phyloP scores from a whole-genome alignment of 2,329 filamentous ascomycete genomes.

The Ascochyta viciae-villosae region DNA sequence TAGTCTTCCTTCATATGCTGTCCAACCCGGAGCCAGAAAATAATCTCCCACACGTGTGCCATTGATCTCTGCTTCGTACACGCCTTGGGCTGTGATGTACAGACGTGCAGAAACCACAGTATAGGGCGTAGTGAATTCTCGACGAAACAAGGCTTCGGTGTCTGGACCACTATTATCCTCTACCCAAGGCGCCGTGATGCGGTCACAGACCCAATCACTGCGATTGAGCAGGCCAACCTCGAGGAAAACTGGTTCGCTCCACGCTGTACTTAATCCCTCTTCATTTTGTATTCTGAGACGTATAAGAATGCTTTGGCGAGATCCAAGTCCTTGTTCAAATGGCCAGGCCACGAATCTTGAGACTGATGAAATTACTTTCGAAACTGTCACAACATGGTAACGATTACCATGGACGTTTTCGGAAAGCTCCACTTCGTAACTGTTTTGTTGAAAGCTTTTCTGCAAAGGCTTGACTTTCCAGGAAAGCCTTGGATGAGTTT shows the following conservation, averaged over 20 bases:
- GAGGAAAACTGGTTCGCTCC: background rate
- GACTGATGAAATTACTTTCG: too few relatives aligned
- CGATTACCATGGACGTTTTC: background rate
- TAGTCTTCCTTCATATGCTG: background rate
- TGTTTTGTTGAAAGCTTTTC: background rate
- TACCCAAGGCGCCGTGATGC: background rate
- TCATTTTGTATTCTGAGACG: background rate
- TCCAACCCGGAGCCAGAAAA: slow-evolving; percentile 1
- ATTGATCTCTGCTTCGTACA: slow-evolving; percentile 2
- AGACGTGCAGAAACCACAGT: background rate
- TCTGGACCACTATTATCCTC: background rate
- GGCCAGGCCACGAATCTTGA: too few relatives aligned
- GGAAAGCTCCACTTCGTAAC: background rate
- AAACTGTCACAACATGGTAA: background rate
- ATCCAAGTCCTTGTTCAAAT: background rate
- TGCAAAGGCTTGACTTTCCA: background rate
- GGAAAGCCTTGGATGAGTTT: background rate
- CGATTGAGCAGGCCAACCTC: background rate
- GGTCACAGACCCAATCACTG: background rate
- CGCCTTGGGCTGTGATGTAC: slow-evolving; percentile 1
- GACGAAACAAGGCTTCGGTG: background rate
- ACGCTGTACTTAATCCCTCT: background rate
- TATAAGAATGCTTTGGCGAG: background rate
- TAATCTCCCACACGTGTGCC: background rate
- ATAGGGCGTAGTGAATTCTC: background rate